A percentile compares a stretch with the other conserved stretches of the same genome.
phyloP scores from a whole-genome alignment of 2,329 filamentous ascomycete species.

The Dactylellina parvicollis region DNA sequence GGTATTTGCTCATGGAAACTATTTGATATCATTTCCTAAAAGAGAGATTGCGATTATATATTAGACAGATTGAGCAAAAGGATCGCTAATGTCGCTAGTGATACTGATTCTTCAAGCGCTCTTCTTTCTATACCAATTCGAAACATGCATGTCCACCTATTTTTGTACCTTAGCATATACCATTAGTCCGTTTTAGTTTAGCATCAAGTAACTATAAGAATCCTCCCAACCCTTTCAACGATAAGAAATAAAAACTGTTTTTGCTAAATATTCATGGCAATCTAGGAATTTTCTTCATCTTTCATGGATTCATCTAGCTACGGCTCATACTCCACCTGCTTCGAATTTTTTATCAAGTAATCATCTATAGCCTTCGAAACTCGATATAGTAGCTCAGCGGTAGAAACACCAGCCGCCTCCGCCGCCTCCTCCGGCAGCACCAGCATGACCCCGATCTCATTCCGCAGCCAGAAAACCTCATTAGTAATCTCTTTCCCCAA shows the following conservation, averaged over 20 bases:
- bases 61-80: too few relatives aligned
- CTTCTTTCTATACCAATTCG: too few relatives aligned
- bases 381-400: not conserved
- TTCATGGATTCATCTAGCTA: not conserved
- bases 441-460: not conserved
- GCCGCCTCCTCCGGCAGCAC: not conserved
- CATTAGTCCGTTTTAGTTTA: too few relatives aligned
- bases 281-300: not conserved
- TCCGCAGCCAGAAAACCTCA: slow-evolving; percentile 4
- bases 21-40: not conserved
- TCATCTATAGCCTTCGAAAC: not conserved
- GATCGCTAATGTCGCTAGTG: not conserved
- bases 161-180: not conserved
- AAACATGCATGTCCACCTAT: too few relatives aligned
- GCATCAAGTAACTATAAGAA: too few relatives aligned
- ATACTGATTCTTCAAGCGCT: too few relatives aligned
- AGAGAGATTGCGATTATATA: not conserved
- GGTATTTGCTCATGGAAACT: not conserved
- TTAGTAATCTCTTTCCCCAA: not conserved
- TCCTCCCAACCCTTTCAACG: too few relatives aligned
- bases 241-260: too few relatives aligned
- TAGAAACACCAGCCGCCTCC: not conserved
- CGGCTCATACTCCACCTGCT: not conserved
- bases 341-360: not conserved
- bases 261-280: too few relatives aligned